Evolutionary conservation across 805 yeast genomes (phyloP).

Genomic region (Barnettozyma pratensis): DNA sequence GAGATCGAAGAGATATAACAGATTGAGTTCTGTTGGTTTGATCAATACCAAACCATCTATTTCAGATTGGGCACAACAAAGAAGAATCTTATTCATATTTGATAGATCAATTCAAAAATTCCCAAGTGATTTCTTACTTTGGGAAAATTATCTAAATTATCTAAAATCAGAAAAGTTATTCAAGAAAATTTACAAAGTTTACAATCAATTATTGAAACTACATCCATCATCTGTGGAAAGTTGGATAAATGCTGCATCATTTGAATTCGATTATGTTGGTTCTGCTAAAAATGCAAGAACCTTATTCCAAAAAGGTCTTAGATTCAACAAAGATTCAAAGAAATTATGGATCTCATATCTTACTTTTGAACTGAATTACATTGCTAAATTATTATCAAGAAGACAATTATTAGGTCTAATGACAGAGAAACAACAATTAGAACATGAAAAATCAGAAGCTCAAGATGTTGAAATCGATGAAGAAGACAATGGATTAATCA

Average conservation of each 20-base stretch:
- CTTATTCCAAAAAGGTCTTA: constrained; percentile 75
- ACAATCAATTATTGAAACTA: constrained; percentile 70
- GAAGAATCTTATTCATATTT: constrained; percentile 75
- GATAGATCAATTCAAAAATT: constrained; percentile 78
- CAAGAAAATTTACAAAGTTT: constrained; percentile 68
- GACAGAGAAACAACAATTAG: constrained; percentile 64
- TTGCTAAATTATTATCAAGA: constrained; percentile 78
- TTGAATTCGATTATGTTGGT: constrained; percentile 85
- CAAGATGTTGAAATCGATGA: constrained; percentile 30
- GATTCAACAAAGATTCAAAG: constrained; percentile 72
- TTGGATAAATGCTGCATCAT: constrained; percentile 93
- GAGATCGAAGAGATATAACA: constrained; percentile 60
- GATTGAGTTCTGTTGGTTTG: constrained; percentile 52
- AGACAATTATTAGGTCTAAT: constrained; percentile 76
- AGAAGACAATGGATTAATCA: constrained; percentile 39
- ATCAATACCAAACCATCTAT: constrained; percentile 58
- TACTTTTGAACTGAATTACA: constrained; percentile 81
- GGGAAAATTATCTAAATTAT: constrained; percentile 72
- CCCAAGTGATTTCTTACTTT: constrained; percentile 70
- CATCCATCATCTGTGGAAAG: constrained; percentile 90
- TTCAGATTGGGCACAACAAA: constrained; percentile 82
- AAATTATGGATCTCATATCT: constrained; percentile 82
- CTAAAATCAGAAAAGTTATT: constrained; percentile 65
- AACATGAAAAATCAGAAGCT: constrained; percentile 33
- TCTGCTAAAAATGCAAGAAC: constrained; percentile 86